Evolutionary conservation across 208 protist species (phyloP).

Genomic region (Leishmania mexicana): DNA sequence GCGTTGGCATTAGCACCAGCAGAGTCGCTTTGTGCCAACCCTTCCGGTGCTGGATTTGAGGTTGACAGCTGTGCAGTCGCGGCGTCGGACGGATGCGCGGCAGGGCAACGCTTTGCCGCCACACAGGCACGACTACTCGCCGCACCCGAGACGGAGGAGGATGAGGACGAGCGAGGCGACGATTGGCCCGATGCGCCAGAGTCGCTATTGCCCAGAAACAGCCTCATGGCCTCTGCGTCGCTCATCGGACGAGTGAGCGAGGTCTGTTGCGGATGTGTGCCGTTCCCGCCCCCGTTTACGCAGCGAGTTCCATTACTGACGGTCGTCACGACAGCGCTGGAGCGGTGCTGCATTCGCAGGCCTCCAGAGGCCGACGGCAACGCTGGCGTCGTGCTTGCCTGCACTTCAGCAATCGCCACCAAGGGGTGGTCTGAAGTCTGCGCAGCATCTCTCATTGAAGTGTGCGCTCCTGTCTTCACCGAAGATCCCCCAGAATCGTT

Average conservation of each 20-base stretch:
- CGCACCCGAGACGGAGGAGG: background rate
- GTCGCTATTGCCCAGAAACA: constrained; percentile 24
- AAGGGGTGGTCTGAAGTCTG: background rate
- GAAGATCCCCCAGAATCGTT: background rate
- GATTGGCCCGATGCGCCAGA: background rate
- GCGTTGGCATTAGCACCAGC: background rate
- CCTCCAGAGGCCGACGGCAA: background rate
- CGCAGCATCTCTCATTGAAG: background rate
- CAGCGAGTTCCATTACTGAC: background rate
- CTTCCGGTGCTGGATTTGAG: background rate
- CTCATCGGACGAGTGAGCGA: background rate
- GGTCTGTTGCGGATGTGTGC: background rate
- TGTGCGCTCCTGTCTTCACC: background rate
- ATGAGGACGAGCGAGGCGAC: constrained; percentile 19
- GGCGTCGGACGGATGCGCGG: background rate
- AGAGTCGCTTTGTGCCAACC: background rate
- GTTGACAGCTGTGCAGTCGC: background rate
- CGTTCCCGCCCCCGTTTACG: background rate
- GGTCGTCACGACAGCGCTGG: background rate
- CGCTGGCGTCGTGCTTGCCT: background rate
- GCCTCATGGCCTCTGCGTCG: constrained; percentile 28
- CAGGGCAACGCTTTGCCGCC: background rate
- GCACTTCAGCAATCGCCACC: background rate
- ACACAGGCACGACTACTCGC: background rate
- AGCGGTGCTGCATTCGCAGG: constrained; percentile 28